Conservation (phyloP, 164 flowering plant species). For the Stephania japonica region DNA sequence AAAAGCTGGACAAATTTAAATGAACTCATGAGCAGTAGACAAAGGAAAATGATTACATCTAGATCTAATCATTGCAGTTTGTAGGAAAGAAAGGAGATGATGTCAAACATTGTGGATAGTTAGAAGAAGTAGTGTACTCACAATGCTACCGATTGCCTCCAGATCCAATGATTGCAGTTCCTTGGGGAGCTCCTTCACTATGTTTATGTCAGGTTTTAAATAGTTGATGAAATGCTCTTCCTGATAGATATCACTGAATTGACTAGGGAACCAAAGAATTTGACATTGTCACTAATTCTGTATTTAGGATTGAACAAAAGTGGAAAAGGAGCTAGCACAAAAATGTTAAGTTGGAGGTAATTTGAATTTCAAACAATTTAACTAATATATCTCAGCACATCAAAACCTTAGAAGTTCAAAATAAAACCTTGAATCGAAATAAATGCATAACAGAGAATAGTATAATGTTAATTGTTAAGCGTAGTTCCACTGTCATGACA, state of each 20-base stretch:
- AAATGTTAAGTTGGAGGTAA: not conserved
- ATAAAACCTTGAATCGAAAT: not conserved
- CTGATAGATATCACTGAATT: constrained; percentile 94
- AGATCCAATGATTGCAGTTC: constrained; percentile 80
- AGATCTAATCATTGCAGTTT: no score
- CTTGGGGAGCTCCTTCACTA: constrained; percentile 85
- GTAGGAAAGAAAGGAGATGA: not conserved
- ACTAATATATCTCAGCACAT: not conserved
- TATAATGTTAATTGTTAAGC: not conserved
- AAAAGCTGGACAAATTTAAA: not conserved
- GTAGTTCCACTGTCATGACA: not conserved
- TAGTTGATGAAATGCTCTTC: constrained; percentile 85
- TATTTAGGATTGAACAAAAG: constrained; percentile 16
- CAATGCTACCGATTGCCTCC: constrained; percentile 86
- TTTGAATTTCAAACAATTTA: not conserved
- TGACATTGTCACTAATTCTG: constrained; percentile 33
- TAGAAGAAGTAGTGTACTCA: constrained; percentile 33
- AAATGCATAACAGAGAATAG: not conserved
- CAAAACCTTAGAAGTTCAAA: not conserved
- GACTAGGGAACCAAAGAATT: constrained; percentile 57
- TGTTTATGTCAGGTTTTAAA: constrained; percentile 75
- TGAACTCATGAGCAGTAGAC: not conserved
- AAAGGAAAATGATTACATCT: not conserved
- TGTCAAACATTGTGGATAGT: not conserved
- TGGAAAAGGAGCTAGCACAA: constrained; percentile 6